Evolutionary conservation across 495 filamentous ascomycete species (phyloP), one percentile per base, ranked within the genome.

Genomic region (Penicillium desertorum): DNA sequence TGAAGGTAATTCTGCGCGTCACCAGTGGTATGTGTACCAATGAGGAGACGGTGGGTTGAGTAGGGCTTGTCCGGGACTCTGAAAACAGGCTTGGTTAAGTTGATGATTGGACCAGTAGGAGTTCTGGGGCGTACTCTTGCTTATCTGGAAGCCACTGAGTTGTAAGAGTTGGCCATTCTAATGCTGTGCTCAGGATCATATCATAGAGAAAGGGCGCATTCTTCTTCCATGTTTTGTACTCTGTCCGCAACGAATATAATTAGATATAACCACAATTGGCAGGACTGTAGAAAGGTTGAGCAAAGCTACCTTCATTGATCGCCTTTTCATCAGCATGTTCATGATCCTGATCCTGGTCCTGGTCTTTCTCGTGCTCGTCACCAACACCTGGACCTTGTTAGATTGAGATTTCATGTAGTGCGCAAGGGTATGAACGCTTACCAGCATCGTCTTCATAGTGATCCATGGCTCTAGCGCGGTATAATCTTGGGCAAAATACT

Each of bases 171-270:
- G 95, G 95, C 95, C 95, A 99, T 75, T 97, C 93, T 44, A 99
- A 78, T 34, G 95, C 95, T 45, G 88, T 93, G 65, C 94, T 92
- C 30, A 96, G 75, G 56, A 98, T 92, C 81, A 96, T 86, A 66
- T 97, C 95, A 72, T 99, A 99, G 62, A 99, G 88, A 72, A 97
- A 97, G 3, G 93, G 92, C 60, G 91, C 88, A 74, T 98, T 98
- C 83, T 99, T 99, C 81, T 99, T 99, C 95, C 95, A 99, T 61
- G 91, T 96, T 71, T 99, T 99, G 82, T 99, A 99, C 75, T 98
- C 95, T 93, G 68, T 36, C 3, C 29, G 1, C 45, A 19, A 25
- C 45, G 10, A 23, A 52, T 17, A 45, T n/a, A 19, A 44, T 58
- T 37, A 58, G 48, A 32, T n/a, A 12, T 44, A 17, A 29, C 20